Evolutionary conservation across 2,329 filamentous ascomycete species (phyloP).

Genomic region (Pseudopithomyces maydicus): DNA sequence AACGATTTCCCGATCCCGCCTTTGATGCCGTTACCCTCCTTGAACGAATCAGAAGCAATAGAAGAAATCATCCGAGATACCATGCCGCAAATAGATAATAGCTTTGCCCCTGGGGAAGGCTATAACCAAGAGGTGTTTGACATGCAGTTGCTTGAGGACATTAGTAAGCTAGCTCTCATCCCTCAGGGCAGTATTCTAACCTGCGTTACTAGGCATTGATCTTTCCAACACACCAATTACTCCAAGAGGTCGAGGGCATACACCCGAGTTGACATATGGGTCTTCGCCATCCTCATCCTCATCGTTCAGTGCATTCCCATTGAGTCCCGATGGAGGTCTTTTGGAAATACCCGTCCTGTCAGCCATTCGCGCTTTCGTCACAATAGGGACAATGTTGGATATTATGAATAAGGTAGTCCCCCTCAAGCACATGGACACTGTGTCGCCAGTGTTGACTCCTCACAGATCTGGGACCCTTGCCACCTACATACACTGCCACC

Average conservation of each 20-base stretch:
- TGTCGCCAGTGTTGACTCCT: background rate
- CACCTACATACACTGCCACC: slow-evolving; percentile 22
- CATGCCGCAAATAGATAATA: background rate
- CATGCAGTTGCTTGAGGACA: slow-evolving; percentile 10
- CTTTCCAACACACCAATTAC: slow-evolving; percentile 6
- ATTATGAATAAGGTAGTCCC: slow-evolving; percentile 4
- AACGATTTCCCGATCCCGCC: background rate
- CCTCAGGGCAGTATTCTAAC: background rate
- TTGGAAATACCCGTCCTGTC: slow-evolving; percentile 49
- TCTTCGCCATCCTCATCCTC: slow-evolving; percentile 2
- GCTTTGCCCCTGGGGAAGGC: slow-evolving; percentile 10
- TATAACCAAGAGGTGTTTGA: slow-evolving; percentile 20
- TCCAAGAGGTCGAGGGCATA: background rate
- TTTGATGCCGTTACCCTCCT: background rate
- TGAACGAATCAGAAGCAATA: slow-evolving; percentile 3
- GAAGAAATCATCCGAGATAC: slow-evolving; percentile 14
- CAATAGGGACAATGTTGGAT: slow-evolving; percentile 19
- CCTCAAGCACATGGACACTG: background rate
- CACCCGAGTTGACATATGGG: background rate
- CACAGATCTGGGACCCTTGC: slow-evolving; percentile 17
- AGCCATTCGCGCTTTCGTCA: slow-evolving; percentile 15
- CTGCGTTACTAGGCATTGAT: background rate
- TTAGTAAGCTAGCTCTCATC: background rate
- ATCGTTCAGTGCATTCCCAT: slow-evolving; percentile 9
- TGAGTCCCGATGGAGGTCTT: slow-evolving; percentile 18